Evolutionary conservation across 768 basidiomycete species (phyloP), one percentile per base, ranked within the genome.

Genomic region (Collybia nuda): DNA sequence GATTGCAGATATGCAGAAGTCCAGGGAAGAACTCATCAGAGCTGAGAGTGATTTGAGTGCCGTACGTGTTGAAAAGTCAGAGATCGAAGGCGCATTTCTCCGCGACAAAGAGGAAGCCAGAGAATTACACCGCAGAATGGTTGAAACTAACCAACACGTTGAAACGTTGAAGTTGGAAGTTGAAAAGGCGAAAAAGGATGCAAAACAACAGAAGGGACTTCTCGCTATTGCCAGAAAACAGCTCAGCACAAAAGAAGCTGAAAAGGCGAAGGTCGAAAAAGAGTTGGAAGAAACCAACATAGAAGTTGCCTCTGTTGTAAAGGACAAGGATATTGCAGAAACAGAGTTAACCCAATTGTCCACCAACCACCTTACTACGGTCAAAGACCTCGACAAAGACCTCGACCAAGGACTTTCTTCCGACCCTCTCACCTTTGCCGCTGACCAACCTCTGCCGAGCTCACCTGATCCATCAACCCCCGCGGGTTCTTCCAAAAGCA

Each of bases 151-250:
- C 6, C 79, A 85, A 53, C 84, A 93, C 66, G 85, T 85, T 29
- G 82, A 88, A 40, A 62, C 71, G 9, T 65, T 86, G 45, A 94
- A 89, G 66, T 73, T 69, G 9, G 85, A 90, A 53, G 72, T 93
- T 18, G 97, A 98, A 67, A 94, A 90, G 71, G 66, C 80, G 36
- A 94, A 85, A 74, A 98, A 91, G 70, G 95, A 98, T 45, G 93
- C 90, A 1, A 88, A 96, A 66, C 93, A 97, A 63, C 95, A 98
- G 73, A 98, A 93, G 66, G 97, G 97, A 8, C 76, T 96, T 55
- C 77, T 96, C 19, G 94, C 94, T 4, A 96, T 98, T 64, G 90
- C 92, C 5, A 88, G 87, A 73, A 98, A 99, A 67, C 97, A 98
- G 71, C 73, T 98, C 22, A 80, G 80, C 21, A 82, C 88, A 4